Evolutionary conservation across 2,329 filamentous ascomycete species (phyloP).

Genomic region (Bimuria novae-zelandiae): DNA sequence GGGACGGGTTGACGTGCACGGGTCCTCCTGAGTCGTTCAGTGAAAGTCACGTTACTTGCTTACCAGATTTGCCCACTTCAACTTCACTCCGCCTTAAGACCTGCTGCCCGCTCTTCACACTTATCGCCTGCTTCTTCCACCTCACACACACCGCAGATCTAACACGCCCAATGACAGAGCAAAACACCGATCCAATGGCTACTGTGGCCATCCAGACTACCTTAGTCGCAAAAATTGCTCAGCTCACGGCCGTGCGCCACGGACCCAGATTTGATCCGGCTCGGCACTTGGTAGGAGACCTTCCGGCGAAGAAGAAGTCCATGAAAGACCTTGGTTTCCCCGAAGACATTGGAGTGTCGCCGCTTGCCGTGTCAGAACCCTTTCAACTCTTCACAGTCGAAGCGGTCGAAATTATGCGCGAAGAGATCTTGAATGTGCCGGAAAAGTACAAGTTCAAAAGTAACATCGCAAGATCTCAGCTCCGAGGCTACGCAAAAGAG

Average conservation of each 20-base stretch:
- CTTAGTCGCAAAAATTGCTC: neutral
- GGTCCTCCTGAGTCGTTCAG: neutral
- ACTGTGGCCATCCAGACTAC: neutral
- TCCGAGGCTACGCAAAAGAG: conserved; percentile 61
- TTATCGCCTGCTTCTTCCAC: neutral
- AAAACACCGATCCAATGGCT: neutral
- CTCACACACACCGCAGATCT: neutral
- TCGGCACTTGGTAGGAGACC: conserved; percentile 60
- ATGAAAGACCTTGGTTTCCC: conserved; percentile 66
- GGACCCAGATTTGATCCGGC: conserved; percentile 55
- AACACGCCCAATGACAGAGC: neutral
- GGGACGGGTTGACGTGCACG: neutral
- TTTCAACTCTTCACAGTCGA: conserved; percentile 67
- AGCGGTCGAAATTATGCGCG: conserved; percentile 65
- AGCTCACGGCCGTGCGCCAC: neutral
- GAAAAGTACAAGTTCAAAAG: conserved; percentile 63
- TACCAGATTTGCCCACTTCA: neutral
- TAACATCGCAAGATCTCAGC: conserved; percentile 61
- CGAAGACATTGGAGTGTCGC: conserved; percentile 62
- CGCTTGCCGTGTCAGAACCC: conserved; percentile 66
- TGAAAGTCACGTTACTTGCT: neutral
- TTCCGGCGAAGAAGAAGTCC: conserved; percentile 57
- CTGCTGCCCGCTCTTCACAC: too few species aligned
- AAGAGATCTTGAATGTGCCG: conserved; percentile 65
- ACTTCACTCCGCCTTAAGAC: too few species aligned